These are phyloP conservation scores for Rosa persica DNA, from an alignment of 306 rosid species.

Conservation along the genomic window DNA sequence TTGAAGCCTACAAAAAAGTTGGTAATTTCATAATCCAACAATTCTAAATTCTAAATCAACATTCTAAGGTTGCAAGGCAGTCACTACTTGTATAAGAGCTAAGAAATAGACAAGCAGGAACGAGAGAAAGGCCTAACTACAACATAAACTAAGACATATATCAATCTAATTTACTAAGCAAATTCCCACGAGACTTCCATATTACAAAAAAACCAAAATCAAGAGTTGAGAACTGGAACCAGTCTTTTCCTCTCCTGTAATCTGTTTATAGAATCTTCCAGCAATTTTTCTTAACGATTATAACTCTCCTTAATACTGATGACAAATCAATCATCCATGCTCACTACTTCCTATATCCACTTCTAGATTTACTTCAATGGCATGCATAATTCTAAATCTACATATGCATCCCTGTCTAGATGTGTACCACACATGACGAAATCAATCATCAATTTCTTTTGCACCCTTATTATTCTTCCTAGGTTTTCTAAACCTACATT, in stretches of 20 bases:
- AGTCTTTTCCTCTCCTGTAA: background rate
- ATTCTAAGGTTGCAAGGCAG: constrained; percentile 28
- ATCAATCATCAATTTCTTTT: background rate
- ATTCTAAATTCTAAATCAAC: constrained; percentile 14
- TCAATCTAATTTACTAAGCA: background rate
- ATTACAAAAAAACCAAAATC: background rate
- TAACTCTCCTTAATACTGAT: background rate
- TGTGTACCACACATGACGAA: background rate
- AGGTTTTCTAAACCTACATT: background rate
- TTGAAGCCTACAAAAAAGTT: constrained; percentile 61
- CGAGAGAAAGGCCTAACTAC: background rate
- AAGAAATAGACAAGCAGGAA: constrained; percentile 16
- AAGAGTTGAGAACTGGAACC: background rate
- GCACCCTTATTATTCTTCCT: background rate
- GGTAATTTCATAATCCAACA: constrained; percentile 14
- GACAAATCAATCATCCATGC: constrained; percentile 15
- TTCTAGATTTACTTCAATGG: background rate
- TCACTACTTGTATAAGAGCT: constrained; percentile 2
- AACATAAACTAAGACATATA: constrained; percentile 7
- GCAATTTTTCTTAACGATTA: background rate
- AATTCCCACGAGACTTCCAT: constrained; percentile 8
- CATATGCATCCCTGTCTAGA: background rate
- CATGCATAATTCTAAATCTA: background rate
- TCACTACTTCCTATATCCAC: constrained; percentile 18
- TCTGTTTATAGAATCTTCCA: background rate